Base-by-base conservation (phyloP, 1,139 yeast species). In the Kodamaea sp. region DNA sequence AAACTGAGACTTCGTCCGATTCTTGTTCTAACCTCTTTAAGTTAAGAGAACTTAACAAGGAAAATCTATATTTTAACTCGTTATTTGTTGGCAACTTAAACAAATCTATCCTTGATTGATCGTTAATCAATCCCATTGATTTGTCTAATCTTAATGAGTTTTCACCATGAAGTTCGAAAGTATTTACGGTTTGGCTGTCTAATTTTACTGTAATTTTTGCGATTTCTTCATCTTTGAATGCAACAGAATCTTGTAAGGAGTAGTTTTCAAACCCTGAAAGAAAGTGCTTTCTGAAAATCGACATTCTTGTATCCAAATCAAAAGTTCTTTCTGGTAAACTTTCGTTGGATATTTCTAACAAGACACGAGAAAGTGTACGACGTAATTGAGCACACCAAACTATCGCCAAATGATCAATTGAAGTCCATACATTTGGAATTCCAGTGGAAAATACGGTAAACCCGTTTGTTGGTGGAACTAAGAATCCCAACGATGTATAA, bases 321-420 rank as follows among this genome's bases (percentile, higher is more conserved):
- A 64, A 65, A 0, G 89, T 81, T 48, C 74, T 75, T 5, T 52
- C 40, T 0, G 79, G 66, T 0, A 66, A 50, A 0, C 50, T 45
- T 24, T 58, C 57, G 52, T 86, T 84, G 2, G 78, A 75, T 11
- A 84, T 69, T 31, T 78, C 83, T 33, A 86, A 63, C 25, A 94
- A 55, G 0, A 80, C 64, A 34, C 70, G 67, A 8, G 86, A 84
- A 2, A 92, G 49, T 6, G 73, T 77, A 31, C 73, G 69, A 39
- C 98, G 73, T 30, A 89, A 64, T 57, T 92, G 97, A 43, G 82
- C 85, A 62, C 99, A 94, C 99, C 99, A 94, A 1, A 90, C 96
- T 38, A 94, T 82, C 0, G 98, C 97, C 49, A 89, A 72, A 62
- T 94, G 99, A 59, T 94, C 98, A 33, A 90, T 80, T 0, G 97